Evolutionary conservation across 2,329 filamentous ascomycete species (phyloP).

Genomic region (Aspergillus neoniger): DNA sequence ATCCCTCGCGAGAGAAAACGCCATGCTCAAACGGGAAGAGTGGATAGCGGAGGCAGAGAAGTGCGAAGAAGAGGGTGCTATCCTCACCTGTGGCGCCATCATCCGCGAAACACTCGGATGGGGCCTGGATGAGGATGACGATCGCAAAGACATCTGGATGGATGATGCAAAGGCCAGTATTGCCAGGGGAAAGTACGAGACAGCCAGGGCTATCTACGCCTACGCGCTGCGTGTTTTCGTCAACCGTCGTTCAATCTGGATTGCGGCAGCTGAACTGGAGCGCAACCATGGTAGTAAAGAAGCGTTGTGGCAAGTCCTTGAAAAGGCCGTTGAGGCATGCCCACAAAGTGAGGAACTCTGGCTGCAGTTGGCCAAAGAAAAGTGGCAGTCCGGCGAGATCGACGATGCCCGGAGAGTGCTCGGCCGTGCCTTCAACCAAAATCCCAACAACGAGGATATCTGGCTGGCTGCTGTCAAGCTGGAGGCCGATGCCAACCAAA

Average conservation of each 20-base stretch:
- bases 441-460: constrained; percentile 96
- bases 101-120: constrained; percentile 91
- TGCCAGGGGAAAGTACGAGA: constrained; percentile 79
- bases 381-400: constrained; percentile 84
- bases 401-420: constrained; percentile 84
- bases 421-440: constrained; percentile 87
- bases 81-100: constrained; percentile 84
- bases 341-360: constrained; percentile 88
- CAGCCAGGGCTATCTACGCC: constrained; percentile 88
- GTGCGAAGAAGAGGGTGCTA: constrained; percentile 87
- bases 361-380: constrained; percentile 95
- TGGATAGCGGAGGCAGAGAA: constrained; percentile 95
- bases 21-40: constrained; percentile 95
- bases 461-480: constrained; percentile 96
- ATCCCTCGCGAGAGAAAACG: constrained; percentile 82
- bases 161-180: constrained; percentile 86
- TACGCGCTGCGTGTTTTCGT: constrained; percentile 88
- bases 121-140: constrained; percentile 92
- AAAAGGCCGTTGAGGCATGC: constrained; percentile 91
- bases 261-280: constrained; percentile 87
- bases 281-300: constrained; percentile 84
- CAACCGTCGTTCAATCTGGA: constrained; percentile 84
- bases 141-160: constrained; percentile 93
- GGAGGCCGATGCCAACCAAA: constrained; percentile 84
- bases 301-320: constrained; percentile 78